Percentiles rank a stretch among this genome's conserved stretches.
Evolutionary conservation across 208 protist species (phyloP).

Genomic region (Wallacemonas sp.): DNA sequence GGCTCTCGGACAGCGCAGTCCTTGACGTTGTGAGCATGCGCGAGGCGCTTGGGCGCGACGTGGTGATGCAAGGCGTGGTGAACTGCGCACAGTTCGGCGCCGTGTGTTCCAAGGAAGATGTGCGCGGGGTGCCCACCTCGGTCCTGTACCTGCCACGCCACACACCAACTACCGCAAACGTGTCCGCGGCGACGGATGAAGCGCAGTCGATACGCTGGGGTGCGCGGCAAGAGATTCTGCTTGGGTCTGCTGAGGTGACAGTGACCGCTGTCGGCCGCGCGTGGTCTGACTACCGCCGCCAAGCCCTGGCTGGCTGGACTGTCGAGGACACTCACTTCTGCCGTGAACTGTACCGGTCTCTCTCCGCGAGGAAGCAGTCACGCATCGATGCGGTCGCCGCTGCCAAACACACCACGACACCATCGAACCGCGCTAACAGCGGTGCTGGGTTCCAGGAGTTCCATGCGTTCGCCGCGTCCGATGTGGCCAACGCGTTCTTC

Average conservation of each 20-base stretch:
- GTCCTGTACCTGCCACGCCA: constrained; percentile 23
- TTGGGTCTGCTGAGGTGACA: not conserved
- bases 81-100: constrained; percentile 39
- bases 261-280: constrained; percentile 2
- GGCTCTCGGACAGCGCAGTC: constrained; percentile 3
- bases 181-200: not conserved
- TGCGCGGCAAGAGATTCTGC: not conserved
- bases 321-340: not conserved
- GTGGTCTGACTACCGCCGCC: not conserved
- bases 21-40: not conserved
- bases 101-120: constrained; percentile 25
- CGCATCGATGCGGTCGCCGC: not conserved
- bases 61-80: constrained; percentile 17
- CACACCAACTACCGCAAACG: not conserved
- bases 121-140: constrained; percentile 29
- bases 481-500: constrained; percentile 67
- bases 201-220: not conserved
- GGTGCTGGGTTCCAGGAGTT: constrained; percentile 58
- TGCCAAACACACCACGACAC: not conserved
- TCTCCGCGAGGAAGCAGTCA: not conserved
- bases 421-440: too few relatives aligned
- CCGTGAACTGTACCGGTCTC: not conserved
- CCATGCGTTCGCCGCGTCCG: constrained; percentile 23
- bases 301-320: not conserved
- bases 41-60: not conserved